phyloP scores from a whole-genome alignment of 257 asterid genomes.

The Ballota nigra region DNA sequence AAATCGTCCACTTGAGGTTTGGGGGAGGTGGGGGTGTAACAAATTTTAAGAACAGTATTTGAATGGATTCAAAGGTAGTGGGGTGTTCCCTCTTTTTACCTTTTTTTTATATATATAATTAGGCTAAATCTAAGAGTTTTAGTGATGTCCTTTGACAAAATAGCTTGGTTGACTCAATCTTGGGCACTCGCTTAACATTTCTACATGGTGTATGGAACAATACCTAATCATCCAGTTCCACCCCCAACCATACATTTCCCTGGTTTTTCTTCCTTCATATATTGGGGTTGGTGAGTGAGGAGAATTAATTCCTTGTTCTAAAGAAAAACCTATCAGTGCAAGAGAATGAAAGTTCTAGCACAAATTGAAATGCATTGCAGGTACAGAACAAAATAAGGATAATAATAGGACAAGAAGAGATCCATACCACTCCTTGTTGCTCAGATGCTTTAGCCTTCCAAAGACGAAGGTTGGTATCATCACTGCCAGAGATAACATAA shows the following conservation, averaged over 20 bases:
- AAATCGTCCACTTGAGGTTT: background rate
- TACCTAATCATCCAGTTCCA: background rate
- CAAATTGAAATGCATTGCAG: background rate
- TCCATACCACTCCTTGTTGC: conserved; percentile 90
- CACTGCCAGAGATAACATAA: conserved; percentile 90
- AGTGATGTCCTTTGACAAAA: background rate
- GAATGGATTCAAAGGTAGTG: background rate
- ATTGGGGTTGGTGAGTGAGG: background rate
- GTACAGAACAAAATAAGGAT: background rate
- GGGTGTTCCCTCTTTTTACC: too few relatives aligned
- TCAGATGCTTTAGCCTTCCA: conserved; percentile 99
- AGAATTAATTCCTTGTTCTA: background rate
- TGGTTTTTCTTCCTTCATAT: background rate
- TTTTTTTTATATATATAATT: too few relatives aligned
- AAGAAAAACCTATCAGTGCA: background rate
- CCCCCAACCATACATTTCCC: background rate
- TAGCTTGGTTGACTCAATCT: background rate
- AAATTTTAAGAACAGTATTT: too few relatives aligned
- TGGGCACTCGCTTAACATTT: background rate
- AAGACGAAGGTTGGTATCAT: conserved; percentile 89
- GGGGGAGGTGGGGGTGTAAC: background rate
- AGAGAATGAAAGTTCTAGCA: background rate
- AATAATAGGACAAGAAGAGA: conserved; percentile 17
- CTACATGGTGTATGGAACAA: background rate
- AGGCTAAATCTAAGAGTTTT: background rate